These are phyloP conservation scores for Diaporthe citrichinensis DNA, from an alignment of 2,329 filamentous ascomycete genomes.

Conservation along the genomic window DNA sequence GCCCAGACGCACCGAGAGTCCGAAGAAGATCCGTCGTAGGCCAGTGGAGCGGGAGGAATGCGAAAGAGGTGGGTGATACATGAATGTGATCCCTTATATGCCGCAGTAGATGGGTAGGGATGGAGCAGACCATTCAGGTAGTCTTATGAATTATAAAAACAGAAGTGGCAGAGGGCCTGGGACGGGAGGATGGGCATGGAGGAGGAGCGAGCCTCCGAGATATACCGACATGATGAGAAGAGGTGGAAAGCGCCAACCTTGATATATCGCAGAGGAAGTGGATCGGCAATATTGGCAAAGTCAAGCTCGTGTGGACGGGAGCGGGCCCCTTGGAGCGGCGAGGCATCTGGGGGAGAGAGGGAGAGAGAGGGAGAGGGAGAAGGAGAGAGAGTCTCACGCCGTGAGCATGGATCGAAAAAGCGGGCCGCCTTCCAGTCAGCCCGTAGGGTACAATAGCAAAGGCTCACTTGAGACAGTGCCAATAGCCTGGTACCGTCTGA, in stretches of 20 bases:
- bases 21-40: constrained; percentile 5
- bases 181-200: constrained; percentile 7
- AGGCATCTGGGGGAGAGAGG: constrained; percentile 21
- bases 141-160: not conserved
- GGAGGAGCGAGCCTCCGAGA: constrained; percentile 24
- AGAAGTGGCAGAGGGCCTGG: constrained; percentile 13
- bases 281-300: constrained; percentile 29
- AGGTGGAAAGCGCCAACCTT: constrained; percentile 10
- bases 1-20: constrained; percentile 32
- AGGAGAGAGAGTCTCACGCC: constrained; percentile 34
- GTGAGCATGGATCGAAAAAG: constrained; percentile 31
- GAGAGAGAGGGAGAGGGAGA: not conserved
- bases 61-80: constrained; percentile 11
- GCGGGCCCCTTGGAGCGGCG: constrained; percentile 4
- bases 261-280: constrained; percentile 34
- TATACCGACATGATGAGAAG: constrained; percentile 23
- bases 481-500: constrained; percentile 36
- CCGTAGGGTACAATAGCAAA: constrained; percentile 27
- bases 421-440: constrained; percentile 38
- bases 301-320: constrained; percentile 8
- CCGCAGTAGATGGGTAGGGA: not conserved
- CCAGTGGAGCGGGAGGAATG: constrained; percentile 30
- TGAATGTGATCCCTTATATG: constrained; percentile 11
- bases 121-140: constrained; percentile 1
- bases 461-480: constrained; percentile 41